Evolutionary conservation across 73 alveolate genomes (phyloP).

Genomic region (Paramecium tetraurelia): DNA sequence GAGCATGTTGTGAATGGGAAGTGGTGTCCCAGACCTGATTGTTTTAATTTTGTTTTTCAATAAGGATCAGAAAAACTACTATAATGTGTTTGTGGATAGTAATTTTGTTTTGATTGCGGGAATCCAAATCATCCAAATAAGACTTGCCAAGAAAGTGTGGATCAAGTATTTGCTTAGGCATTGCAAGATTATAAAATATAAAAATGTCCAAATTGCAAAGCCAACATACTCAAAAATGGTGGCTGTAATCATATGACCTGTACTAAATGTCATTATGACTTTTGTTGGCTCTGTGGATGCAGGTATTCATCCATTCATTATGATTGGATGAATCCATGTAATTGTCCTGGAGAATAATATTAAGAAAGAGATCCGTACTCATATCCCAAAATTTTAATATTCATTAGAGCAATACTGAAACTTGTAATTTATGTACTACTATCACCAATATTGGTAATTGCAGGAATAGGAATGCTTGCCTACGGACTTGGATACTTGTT

Average conservation of each 20-base stretch:
- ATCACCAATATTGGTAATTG: constrained; percentile 7
- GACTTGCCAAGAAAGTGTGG: constrained; percentile 3
- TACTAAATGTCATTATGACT: constrained; percentile 85
- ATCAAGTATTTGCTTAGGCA: constrained; percentile 23
- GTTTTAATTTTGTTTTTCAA: neutral
- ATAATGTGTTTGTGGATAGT: constrained; percentile 16
- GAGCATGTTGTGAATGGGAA: constrained; percentile 8
- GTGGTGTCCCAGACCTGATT: constrained; percentile 47
- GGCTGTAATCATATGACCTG: constrained; percentile 98
- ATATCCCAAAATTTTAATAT: neutral
- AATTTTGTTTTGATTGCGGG: constrained; percentile 31
- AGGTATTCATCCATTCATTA: neutral
- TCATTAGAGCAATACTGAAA: neutral
- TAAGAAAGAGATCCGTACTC: constrained; percentile 20
- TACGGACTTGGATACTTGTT: constrained; percentile 43
- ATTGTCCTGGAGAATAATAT: constrained; percentile 39
- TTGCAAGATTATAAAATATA: constrained; percentile 69
- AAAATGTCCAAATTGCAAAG: constrained; percentile 95
- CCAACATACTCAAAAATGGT: constrained; percentile 90
- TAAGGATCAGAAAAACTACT: neutral
- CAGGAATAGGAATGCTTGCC: constrained; percentile 35
- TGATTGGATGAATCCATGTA: constrained; percentile 34
- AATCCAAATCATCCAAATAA: constrained; percentile 20
- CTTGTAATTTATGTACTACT: neutral
- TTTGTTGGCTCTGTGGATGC: constrained; percentile 90